Percentiles rank a stretch among this genome's conserved stretches.
These are phyloP conservation scores for Paramyrothecium roridum DNA, from an alignment of 2,329 filamentous ascomycete genomes.

Conservation along the genomic window DNA sequence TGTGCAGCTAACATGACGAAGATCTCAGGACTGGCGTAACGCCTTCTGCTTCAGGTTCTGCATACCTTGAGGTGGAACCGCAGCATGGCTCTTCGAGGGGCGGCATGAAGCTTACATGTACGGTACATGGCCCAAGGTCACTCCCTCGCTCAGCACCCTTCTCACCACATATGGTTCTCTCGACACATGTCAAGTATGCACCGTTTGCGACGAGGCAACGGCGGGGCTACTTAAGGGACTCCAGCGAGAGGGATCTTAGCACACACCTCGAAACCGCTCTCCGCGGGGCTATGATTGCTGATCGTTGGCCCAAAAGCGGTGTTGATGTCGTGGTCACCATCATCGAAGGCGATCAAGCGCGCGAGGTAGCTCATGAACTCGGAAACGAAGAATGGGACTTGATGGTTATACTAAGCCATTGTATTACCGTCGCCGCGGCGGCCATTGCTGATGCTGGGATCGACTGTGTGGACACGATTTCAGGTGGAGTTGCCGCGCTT, in stretches of 20 bases:
- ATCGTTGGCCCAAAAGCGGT: slow-evolving; percentile 97
- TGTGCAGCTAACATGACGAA: slow-evolving; percentile 31
- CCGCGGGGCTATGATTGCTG: slow-evolving; percentile 84
- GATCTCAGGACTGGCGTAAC: slow-evolving; percentile 90
- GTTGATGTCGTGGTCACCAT: slow-evolving; percentile 94
- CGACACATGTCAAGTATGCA: slow-evolving; percentile 93
- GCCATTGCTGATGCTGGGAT: slow-evolving; percentile 93
- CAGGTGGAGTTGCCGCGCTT: slow-evolving; percentile 84
- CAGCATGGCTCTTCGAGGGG: slow-evolving; percentile 47
- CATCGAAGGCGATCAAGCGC: slow-evolving; percentile 87
- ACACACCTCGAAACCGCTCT: slow-evolving; percentile 90
- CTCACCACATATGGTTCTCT: slow-evolving; percentile 86
- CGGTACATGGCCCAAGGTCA: slow-evolving; percentile 88
- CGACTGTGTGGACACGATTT: slow-evolving; percentile 87
- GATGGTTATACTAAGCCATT: slow-evolving; percentile 89
- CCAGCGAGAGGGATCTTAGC: slow-evolving; percentile 82
- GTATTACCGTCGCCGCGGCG: slow-evolving; percentile 89
- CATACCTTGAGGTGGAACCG: slow-evolving; percentile 70
- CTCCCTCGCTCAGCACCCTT: slow-evolving; percentile 88
- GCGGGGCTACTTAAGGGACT: slow-evolving; percentile 81
- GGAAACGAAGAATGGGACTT: slow-evolving; percentile 73
- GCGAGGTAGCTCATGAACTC: slow-evolving; percentile 41
- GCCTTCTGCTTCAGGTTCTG: slow-evolving; percentile 89
- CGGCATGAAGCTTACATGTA: slow-evolving; percentile 87
- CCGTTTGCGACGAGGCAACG: slow-evolving; percentile 85